These are phyloP conservation scores for Colletotrichum melonis DNA, from an alignment of 2,329 filamentous ascomycete species.

Conservation along the genomic window DNA sequence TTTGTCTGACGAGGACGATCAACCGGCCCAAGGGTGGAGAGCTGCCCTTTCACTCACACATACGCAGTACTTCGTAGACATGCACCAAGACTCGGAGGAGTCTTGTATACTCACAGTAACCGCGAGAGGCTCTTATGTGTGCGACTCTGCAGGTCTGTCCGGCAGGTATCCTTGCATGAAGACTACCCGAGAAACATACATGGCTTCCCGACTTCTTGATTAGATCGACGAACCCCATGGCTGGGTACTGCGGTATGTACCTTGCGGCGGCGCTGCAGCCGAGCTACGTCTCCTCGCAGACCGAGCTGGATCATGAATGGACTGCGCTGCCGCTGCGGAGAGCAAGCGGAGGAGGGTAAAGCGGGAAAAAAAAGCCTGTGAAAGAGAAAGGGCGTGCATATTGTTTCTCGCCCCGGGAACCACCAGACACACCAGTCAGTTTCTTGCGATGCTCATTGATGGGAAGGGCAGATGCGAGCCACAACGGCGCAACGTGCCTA, in stretches of 20 bases:
- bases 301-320: constrained; percentile 20
- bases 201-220: constrained; percentile 25
- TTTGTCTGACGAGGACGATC: constrained; percentile 21
- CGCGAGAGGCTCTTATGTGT: constrained; percentile 33
- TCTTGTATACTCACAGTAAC: constrained; percentile 2
- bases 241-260: constrained; percentile 1
- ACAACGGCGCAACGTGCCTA: constrained; percentile 32
- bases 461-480: constrained; percentile 28
- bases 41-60: constrained; percentile 15
- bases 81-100: background rate
- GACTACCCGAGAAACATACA: background rate
- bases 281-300: constrained; percentile 27
- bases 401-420: background rate
- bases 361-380: constrained; percentile 2
- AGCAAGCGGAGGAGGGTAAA: background rate
- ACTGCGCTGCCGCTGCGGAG: constrained; percentile 2
- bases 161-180: constrained; percentile 31
- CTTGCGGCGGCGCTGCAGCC: constrained; percentile 12
- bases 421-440: background rate
- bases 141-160: constrained; percentile 21
- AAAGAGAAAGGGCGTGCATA: constrained; percentile 7
- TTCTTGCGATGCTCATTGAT: background rate
- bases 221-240: constrained; percentile 34
- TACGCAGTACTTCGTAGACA: too few species aligned
- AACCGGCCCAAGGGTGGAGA: constrained; percentile 26